These are phyloP conservation scores for Gymnopilus junonius DNA, from an alignment of 768 basidiomycete species.

Conservation along the genomic window DNA sequence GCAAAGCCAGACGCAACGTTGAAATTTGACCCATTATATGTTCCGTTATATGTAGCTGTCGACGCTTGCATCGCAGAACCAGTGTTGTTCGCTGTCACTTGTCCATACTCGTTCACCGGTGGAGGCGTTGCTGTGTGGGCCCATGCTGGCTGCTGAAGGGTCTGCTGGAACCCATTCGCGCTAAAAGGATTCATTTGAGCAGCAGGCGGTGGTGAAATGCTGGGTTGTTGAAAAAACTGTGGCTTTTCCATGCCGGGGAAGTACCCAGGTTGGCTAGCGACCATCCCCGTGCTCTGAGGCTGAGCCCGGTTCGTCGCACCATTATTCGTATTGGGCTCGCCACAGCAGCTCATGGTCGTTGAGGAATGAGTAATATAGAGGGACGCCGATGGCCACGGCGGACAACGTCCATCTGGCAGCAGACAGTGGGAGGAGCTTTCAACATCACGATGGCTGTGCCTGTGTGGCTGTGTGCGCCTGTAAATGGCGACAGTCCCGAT, in stretches of 20 bases:
- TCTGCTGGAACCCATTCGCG: slow-evolving; percentile 29
- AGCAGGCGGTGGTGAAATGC: slow-evolving; percentile 51
- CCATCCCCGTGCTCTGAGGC: slow-evolving; percentile 29
- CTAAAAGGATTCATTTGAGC: slow-evolving; percentile 28
- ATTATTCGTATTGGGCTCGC: slow-evolving; percentile 42
- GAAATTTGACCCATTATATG: slow-evolving; percentile 27
- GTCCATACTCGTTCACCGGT: slow-evolving; percentile 36
- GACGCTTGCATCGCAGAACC: slow-evolving; percentile 18
- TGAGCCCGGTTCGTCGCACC: slow-evolving; percentile 34
- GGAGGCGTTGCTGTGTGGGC: slow-evolving; percentile 44
- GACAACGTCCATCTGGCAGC: slow-evolving; percentile 1
- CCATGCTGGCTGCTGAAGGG: slow-evolving; percentile 28
- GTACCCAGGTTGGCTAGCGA: slow-evolving; percentile 57
- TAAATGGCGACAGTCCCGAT: neutral
- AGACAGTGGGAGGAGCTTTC: slow-evolving; percentile 5
- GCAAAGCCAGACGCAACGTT: slow-evolving; percentile 26
- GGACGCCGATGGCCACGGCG: neutral
- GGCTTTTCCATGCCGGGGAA: slow-evolving; percentile 47
- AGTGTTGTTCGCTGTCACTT: slow-evolving; percentile 11
- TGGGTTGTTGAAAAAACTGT: slow-evolving; percentile 40
- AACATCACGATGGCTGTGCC: slow-evolving; percentile 10
- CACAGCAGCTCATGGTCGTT: slow-evolving; percentile 70
- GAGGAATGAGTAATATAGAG: neutral
- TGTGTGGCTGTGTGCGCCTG: slow-evolving; percentile 12
- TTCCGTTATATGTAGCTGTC: slow-evolving; percentile 19